A percentile compares a stretch with the other conserved stretches of the same genome.
These are phyloP conservation scores for Neoboletus magnificus DNA, from an alignment of 768 basidiomycete species.

Conservation along the genomic window DNA sequence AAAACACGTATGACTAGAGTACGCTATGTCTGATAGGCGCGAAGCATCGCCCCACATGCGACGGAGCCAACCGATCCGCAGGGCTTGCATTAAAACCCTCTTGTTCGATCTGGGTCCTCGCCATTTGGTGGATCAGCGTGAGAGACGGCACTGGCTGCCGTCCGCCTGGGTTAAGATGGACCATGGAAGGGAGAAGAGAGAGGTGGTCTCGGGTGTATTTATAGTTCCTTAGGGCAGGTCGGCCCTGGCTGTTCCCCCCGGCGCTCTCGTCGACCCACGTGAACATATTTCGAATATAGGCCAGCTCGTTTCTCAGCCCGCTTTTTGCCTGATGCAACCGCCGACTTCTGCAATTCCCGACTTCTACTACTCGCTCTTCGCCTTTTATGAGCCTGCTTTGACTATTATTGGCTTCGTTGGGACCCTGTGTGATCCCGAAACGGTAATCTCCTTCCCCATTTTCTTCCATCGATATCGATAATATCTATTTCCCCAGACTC, in stretches of 20 bases:
- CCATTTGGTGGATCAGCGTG: constrained; percentile 69
- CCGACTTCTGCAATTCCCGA: constrained; percentile 63
- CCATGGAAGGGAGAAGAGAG: constrained; percentile 43
- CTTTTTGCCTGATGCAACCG: constrained; percentile 34
- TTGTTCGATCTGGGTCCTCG: constrained; percentile 62
- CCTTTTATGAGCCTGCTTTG: constrained; percentile 69
- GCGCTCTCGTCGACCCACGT: neutral
- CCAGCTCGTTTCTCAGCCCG: neutral
- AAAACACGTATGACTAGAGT: neutral
- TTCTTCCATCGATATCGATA: neutral
- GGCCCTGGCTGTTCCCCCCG: constrained; percentile 2
- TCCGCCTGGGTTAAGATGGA: constrained; percentile 69
- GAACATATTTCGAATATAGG: neutral
- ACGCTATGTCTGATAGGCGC: constrained; percentile 42
- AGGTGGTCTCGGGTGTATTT: neutral
- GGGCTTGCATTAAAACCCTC: constrained; percentile 72
- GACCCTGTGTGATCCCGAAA: constrained; percentile 59
- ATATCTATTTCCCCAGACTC: constrained; percentile 42
- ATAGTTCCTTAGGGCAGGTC: constrained; percentile 29
- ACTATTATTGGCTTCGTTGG: constrained; percentile 65
- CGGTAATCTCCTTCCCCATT: constrained; percentile 38
- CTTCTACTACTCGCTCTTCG: constrained; percentile 72
- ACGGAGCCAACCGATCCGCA: constrained; percentile 11
- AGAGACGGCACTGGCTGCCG: constrained; percentile 29
- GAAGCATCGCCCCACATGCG: constrained; percentile 39